Evolutionary conservation across 2,329 filamentous ascomycete genomes (phyloP), one percentile per base, ranked within the genome.

Genomic region (Neurospora sp.): DNA sequence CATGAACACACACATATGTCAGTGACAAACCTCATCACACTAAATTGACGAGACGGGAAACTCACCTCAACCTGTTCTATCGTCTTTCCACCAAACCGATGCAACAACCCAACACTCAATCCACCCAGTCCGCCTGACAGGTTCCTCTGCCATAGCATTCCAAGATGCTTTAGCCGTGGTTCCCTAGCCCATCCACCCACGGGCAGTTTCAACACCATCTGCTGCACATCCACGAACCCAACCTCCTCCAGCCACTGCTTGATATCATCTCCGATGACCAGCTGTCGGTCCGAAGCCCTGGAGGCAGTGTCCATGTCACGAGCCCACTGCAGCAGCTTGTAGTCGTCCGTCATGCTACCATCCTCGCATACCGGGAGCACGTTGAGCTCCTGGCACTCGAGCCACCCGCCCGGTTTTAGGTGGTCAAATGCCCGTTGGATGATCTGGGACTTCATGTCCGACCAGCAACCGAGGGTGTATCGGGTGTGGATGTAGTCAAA

Each of bases 401-500:
- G 80, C 80, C 83, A 88, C 62, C 85, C 85, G 39, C 85, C 86
- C 0, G 85, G 85, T 12, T 78, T 77, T 0, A 87, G 78, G 46
- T 81, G 78, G n/a, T 79, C 77, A 70, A 84, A 86, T 4, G 85
- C 83, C 71, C 84, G 84, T 39, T 79, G 77, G 69, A 90, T 85
- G 23, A 87, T 79, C 67, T 86, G 80, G 0, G 74, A 74, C 68
- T 83, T 80, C 74, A 84, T 85, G 69, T 82, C 79, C 6, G 79
- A 77, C 82, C 84, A 87, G 73, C 83, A 85, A 23, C 83, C 84
- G 10, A 82, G 75, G 0, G 84, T 84, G 41, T 81, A 77, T 52
- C 85, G 83, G 0, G 82, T 83, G 75, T 88, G 85, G 62, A 87
- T 83, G 73, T 84, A 87, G 74, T 87, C 85, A 70, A 87, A 83